Conservation (phyloP, 108 stramenopile species). For the Cylindrotheca closterium region DNA sequence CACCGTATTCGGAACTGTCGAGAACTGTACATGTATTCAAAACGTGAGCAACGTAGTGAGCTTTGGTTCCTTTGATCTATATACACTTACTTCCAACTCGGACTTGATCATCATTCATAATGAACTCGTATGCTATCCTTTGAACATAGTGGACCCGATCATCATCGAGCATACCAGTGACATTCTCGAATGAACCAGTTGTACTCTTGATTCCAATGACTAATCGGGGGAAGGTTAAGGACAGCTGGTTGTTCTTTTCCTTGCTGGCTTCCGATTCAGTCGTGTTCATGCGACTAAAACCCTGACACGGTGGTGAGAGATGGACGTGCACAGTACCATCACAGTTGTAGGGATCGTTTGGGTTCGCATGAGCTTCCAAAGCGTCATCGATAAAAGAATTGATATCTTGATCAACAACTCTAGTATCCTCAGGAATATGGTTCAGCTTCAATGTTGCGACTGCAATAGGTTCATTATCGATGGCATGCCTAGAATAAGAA, state of each 20-base stretch:
- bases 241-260: slow-evolving; percentile 41
- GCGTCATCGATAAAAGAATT: neutral
- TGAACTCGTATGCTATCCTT: slow-evolving; percentile 22
- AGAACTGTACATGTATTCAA: too few species aligned
- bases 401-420: neutral
- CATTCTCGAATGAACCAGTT: slow-evolving; percentile 58
- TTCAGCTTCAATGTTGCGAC: neutral
- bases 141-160: slow-evolving; percentile 33
- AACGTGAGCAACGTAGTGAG: too few species aligned
- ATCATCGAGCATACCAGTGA: slow-evolving; percentile 22
- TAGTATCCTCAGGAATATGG: neutral
- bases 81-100: slow-evolving; percentile 16
- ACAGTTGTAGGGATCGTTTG: neutral
- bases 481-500: neutral
- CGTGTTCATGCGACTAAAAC: slow-evolving; percentile 58
- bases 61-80: too few species aligned
- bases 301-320: slow-evolving; percentile 56
- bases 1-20: slow-evolving; percentile 37
- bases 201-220: slow-evolving; percentile 41
- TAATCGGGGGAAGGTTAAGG: slow-evolving; percentile 34
- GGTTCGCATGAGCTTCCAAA: neutral
- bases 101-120: slow-evolving; percentile 50
- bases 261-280: slow-evolving; percentile 46
- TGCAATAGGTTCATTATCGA: neutral
- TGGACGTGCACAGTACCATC: slow-evolving; percentile 44